Evolutionary conservation across 495 filamentous ascomycete species (phyloP).

Genomic region (Corynascus novoguineensis): DNA sequence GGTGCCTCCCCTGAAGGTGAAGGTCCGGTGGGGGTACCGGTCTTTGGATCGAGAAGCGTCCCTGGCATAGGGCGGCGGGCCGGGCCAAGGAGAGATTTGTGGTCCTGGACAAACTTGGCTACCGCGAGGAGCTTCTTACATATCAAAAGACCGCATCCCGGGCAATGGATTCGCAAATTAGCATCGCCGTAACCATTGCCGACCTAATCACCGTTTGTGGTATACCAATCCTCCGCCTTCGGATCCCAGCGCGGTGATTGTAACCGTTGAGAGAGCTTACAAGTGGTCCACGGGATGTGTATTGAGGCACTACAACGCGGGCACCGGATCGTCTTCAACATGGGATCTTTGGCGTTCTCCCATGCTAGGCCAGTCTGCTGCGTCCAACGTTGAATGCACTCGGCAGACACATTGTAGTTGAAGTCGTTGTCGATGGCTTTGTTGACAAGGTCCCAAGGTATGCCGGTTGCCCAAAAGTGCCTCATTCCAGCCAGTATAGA

Average conservation of each 20-base stretch:
- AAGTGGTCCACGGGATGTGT: slow-evolving; percentile 57
- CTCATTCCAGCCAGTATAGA: slow-evolving; percentile 57
- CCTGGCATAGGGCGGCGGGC: slow-evolving; percentile 55
- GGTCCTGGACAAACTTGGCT: slow-evolving; percentile 54
- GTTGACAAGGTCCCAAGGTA: slow-evolving; percentile 67
- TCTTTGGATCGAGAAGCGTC: slow-evolving; percentile 46
- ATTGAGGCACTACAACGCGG: slow-evolving; percentile 46
- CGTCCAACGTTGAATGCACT: slow-evolving; percentile 46
- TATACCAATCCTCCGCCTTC: slow-evolving; percentile 5
- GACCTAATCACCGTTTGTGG: too few relatives aligned
- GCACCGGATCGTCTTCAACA: slow-evolving; percentile 49
- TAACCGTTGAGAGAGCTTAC: slow-evolving; percentile 33
- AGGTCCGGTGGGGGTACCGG: slow-evolving; percentile 27
- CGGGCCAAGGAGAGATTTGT: slow-evolving; percentile 37
- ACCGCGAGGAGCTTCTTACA: slow-evolving; percentile 51
- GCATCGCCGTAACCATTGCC: slow-evolving; percentile 65
- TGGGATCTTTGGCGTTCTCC: slow-evolving; percentile 52
- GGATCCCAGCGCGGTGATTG: too few relatives aligned
- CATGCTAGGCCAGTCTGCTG: slow-evolving; percentile 50
- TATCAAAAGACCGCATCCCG: slow-evolving; percentile 46
- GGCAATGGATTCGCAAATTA: slow-evolving; percentile 43
- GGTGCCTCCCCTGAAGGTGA: background rate
- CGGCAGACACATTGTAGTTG: slow-evolving; percentile 50
- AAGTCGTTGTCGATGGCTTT: slow-evolving; percentile 61
- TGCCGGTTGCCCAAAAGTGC: slow-evolving; percentile 56